These are phyloP conservation scores for Ambrosia trifida DNA, from an alignment of 129 eudicot genomes.

Conservation along the genomic window DNA sequence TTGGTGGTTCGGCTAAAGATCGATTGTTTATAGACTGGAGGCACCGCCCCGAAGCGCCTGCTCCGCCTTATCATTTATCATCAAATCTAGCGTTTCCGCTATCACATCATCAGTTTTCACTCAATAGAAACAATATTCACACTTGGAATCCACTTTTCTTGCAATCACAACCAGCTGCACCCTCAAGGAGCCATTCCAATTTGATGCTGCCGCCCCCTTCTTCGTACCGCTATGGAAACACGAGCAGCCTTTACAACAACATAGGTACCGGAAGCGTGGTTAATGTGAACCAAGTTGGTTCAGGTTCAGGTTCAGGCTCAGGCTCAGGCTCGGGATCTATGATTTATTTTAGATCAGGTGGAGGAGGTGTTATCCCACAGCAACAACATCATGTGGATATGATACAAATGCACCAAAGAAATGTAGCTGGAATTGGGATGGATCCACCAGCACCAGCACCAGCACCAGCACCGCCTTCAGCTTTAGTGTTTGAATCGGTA, in stretches of 20 bases:
- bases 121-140: conserved; percentile 37
- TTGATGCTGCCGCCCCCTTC: conserved; percentile 30
- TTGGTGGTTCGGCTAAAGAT: conserved; percentile 64
- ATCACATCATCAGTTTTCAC: conserved; percentile 35
- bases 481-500: conserved; percentile 75
- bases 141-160: conserved; percentile 60
- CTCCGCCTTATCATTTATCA: conserved; percentile 35
- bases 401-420: conserved; percentile 42
- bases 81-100: conserved; percentile 31
- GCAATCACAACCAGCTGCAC: conserved; percentile 34
- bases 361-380: conserved; percentile 33
- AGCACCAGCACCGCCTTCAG: conserved; percentile 19
- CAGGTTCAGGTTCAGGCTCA: conserved; percentile 15
- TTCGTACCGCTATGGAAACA: conserved; percentile 32
- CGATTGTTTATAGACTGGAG: conserved; percentile 89
- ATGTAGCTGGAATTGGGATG: conserved; percentile 29
- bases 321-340: conserved; percentile 48
- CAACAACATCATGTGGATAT: conserved; percentile 34
- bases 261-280: conserved; percentile 35
- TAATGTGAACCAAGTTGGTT: conserved; percentile 44
- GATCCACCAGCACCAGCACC: conserved; percentile 32
- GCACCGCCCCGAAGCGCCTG: conserved; percentile 70
- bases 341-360: conserved; percentile 51
- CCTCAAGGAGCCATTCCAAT: conserved; percentile 27
- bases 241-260: conserved; percentile 22